A percentile compares a stretch with the other conserved stretches of the same genome.
These are phyloP conservation scores for Cercis canadensis DNA, from an alignment of 306 rosid genomes.

Conservation along the genomic window DNA sequence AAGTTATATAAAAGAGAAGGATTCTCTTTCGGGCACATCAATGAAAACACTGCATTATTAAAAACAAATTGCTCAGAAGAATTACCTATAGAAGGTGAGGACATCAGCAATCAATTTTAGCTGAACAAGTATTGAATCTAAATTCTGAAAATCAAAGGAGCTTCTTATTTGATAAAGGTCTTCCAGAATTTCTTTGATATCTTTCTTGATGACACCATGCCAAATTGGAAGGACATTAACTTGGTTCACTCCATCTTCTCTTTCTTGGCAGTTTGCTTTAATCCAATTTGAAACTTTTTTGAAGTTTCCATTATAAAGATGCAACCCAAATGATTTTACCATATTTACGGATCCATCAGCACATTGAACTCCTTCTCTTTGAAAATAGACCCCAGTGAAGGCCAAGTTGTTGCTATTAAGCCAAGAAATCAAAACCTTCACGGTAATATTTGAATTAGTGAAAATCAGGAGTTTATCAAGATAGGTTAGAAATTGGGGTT, in stretches of 20 bases:
- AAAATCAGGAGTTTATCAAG: constrained; percentile 26
- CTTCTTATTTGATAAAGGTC: constrained; percentile 64
- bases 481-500: constrained; percentile 25
- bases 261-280: constrained; percentile 37
- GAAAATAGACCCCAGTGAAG: constrained; percentile 30
- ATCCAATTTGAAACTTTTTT: constrained; percentile 42
- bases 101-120: constrained; percentile 77
- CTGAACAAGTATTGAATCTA: constrained; percentile 68
- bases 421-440: constrained; percentile 84
- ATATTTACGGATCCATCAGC: constrained; percentile 43
- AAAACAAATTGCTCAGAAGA: constrained; percentile 20
- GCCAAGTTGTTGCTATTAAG: constrained; percentile 50
- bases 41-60: background rate
- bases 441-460: constrained; percentile 42
- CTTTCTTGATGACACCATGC: constrained; percentile 76
- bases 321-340: constrained; percentile 44
- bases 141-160: constrained; percentile 47
- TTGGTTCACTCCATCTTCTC: constrained; percentile 55
- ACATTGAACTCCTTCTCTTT: constrained; percentile 48
- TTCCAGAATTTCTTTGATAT: constrained; percentile 60
- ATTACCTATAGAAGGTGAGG: constrained; percentile 76
- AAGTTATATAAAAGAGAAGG: constrained; percentile 34
- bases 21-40: constrained; percentile 25
- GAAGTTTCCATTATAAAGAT: constrained; percentile 44
- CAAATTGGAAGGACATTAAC: constrained; percentile 78